A percentile compares a stretch with the other conserved stretches of the same genome.
Conservation (phyloP, 345 rosid species). For the Turnera subulata region DNA sequence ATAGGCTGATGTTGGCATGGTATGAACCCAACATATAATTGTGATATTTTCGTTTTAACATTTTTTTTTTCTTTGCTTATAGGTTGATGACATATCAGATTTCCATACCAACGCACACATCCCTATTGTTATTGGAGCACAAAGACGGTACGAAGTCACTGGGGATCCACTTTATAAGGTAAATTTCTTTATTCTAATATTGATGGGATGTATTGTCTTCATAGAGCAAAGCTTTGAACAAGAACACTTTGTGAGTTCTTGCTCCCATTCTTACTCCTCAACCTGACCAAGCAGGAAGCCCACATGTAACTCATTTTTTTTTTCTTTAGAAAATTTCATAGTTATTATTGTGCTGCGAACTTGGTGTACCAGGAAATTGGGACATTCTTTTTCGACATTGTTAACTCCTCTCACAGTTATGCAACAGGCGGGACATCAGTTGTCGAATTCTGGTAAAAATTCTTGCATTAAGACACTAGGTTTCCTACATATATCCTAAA, state of each 20-base stretch:
- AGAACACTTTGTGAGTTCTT: background rate
- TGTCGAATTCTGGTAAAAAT: conserved; percentile 71
- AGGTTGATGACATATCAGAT: conserved; percentile 88
- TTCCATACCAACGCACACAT: conserved; percentile 92
- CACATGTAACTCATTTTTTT: no score
- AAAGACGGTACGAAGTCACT: conserved; percentile 88
- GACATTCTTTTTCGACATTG: conserved; percentile 72
- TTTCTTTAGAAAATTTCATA: background rate
- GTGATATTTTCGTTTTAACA: background rate
- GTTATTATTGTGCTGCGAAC: conserved; percentile 2
- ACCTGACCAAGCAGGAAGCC: no score
- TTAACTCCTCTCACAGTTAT: conserved; percentile 83
- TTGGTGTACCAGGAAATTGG: conserved; percentile 54
- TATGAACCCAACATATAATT: background rate
- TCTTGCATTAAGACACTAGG: background rate
- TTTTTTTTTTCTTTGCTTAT: conserved; percentile 17
- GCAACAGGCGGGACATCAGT: conserved; percentile 93
- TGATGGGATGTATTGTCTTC: no score
- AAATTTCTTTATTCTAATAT: conserved; percentile 12
- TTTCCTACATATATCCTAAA: background rate
- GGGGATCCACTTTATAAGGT: conserved; percentile 91
- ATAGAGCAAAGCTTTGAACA: no score
- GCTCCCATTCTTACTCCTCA: background rate
- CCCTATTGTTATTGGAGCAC: conserved; percentile 85
- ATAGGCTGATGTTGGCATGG: no score